Evolutionary conservation across 495 filamentous ascomycete genomes (phyloP).

Genomic region (Xylaria longipes): DNA sequence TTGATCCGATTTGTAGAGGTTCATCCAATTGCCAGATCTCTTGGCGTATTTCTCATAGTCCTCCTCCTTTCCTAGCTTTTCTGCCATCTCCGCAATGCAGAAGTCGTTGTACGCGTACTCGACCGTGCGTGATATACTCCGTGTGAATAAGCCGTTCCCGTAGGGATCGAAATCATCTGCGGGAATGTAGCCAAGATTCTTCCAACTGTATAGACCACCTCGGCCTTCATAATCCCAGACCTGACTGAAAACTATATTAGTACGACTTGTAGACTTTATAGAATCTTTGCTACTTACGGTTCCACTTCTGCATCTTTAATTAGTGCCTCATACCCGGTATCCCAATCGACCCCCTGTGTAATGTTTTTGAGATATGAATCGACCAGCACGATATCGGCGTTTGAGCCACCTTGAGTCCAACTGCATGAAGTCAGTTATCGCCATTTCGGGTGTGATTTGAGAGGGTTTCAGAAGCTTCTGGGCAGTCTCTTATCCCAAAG

Average conservation of each 20-base stretch:
- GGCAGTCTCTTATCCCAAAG: too few relatives aligned
- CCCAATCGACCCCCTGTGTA: slow-evolving; percentile 65
- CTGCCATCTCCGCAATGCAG: slow-evolving; percentile 66
- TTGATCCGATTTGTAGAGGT: slow-evolving; percentile 66
- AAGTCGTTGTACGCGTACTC: slow-evolving; percentile 79
- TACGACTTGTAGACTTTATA: not conserved
- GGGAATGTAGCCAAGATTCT: slow-evolving; percentile 67
- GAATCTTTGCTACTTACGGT: slow-evolving; percentile 42
- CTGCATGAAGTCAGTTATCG: too few relatives aligned
- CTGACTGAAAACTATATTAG: slow-evolving; percentile 22
- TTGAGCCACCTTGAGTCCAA: slow-evolving; percentile 74
- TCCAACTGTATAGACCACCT: slow-evolving; percentile 68
- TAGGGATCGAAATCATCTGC: slow-evolving; percentile 66
- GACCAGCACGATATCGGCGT: slow-evolving; percentile 70
- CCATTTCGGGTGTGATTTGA: too few relatives aligned
- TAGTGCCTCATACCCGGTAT: slow-evolving; percentile 67
- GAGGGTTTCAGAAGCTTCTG: too few relatives aligned
- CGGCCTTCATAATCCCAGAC: slow-evolving; percentile 74
- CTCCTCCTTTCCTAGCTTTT: slow-evolving; percentile 57
- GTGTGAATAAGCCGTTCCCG: slow-evolving; percentile 66
- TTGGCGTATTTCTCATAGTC: slow-evolving; percentile 64
- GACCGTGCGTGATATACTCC: slow-evolving; percentile 70
- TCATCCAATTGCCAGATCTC: slow-evolving; percentile 66
- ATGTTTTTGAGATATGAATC: slow-evolving; percentile 73
- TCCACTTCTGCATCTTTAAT: slow-evolving; percentile 73